Conservation (phyloP, 75 land plant genomes). For the Sequoiadendron giganteum region DNA sequence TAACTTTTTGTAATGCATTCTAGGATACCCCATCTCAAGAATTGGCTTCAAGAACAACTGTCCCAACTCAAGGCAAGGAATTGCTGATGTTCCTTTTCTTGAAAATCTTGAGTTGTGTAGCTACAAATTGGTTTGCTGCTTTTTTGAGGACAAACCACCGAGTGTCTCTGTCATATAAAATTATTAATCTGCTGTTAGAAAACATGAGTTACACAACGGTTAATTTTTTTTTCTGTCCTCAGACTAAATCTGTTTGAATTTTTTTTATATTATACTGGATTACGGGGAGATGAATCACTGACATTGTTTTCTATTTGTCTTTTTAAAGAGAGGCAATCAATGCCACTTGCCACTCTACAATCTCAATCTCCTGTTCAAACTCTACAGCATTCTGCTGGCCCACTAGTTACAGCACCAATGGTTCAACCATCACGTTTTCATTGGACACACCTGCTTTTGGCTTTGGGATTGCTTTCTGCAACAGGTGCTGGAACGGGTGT, state of each 20-base stretch:
- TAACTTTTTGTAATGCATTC: slow-evolving; percentile 3
- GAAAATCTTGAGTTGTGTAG: neutral
- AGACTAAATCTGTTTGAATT: neutral
- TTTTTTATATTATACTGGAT: neutral
- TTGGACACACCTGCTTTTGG: slow-evolving; percentile 61
- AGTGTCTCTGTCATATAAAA: neutral
- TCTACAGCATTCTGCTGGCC: slow-evolving; percentile 17
- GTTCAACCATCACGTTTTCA: slow-evolving; percentile 22
- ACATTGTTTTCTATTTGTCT: neutral
- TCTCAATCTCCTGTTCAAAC: slow-evolving; percentile 23
- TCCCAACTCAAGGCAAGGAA: slow-evolving; percentile 3
- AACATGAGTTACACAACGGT: neutral
- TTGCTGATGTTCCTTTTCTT: neutral
- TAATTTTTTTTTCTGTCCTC: neutral
- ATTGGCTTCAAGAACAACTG: neutral
- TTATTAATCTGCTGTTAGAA: neutral
- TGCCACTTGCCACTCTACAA: slow-evolving; percentile 25
- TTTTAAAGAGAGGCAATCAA: slow-evolving; percentile 29
- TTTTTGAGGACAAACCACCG: neutral
- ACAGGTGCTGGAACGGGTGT: slow-evolving; percentile 74
- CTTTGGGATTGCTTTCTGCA: slow-evolving; percentile 52
- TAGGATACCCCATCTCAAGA: slow-evolving; percentile 1
- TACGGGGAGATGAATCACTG: neutral
- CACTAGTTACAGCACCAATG: slow-evolving; percentile 13
- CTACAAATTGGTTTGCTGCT: neutral